Percentiles rank a stretch among this genome's conserved stretches.
These are phyloP conservation scores for Coelastrella sp. DNA, from an alignment of 139 green algal genomes.

Conservation along the genomic window DNA sequence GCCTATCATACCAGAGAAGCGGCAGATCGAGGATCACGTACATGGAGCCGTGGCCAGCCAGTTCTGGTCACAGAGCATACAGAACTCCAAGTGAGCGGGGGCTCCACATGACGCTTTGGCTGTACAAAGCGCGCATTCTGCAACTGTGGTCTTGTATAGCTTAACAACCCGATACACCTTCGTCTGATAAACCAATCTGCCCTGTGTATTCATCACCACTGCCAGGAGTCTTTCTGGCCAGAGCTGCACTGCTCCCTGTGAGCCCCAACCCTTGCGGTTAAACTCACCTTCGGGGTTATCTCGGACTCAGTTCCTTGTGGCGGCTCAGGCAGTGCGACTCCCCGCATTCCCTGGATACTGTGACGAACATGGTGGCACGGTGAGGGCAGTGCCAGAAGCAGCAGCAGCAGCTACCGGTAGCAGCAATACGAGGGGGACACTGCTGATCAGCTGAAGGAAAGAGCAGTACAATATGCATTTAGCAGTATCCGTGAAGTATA, in stretches of 20 bases:
- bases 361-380: constrained; percentile 66
- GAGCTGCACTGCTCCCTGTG: constrained; percentile 56
- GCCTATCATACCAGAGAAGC: constrained; percentile 72
- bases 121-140: no score
- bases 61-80: constrained; percentile 74
- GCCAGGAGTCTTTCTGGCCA: constrained; percentile 60
- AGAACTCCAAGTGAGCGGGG: constrained; percentile 50
- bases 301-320: constrained; percentile 76
- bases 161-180: no score
- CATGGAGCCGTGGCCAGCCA: constrained; percentile 65
- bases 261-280: constrained; percentile 71
- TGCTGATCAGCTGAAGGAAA: no score
- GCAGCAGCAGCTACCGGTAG: constrained; percentile 15
- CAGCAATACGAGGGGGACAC: no score
- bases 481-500: no score
- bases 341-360: constrained; percentile 71
- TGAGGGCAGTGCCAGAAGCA: constrained; percentile 34
- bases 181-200: no score
- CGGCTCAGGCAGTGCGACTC: constrained; percentile 69
- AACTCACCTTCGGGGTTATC: constrained; percentile 66
- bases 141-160: no score
- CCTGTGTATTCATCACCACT: background rate
- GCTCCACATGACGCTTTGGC: no score
- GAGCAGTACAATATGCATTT: no score
- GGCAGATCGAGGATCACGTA: constrained; percentile 55